Base-by-base conservation (phyloP, 768 basidiomycete genomes). In the Macrolepiota dolichaula region DNA sequence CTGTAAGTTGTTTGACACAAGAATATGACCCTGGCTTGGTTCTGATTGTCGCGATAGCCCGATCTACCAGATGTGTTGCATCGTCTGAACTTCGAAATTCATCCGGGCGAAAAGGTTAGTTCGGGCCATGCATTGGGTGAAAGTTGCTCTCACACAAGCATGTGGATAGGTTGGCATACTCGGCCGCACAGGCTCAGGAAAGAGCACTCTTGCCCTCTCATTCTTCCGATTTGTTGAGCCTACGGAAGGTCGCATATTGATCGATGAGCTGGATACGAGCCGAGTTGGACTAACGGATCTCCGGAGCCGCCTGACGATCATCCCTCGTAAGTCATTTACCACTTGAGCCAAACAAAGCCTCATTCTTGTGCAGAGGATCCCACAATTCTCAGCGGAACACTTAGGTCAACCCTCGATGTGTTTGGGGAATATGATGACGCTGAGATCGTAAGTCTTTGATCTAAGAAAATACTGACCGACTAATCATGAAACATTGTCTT, bases 171-270 rank as follows among this genome's bases (percentile, higher is more conserved):
- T 91, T 56, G 89, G 89, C 22, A 86, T 90, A 59, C 75, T 90
- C 0, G 89, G 88, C 49, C 77, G 88, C 61, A 90, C 88, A 0
- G 87, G 86, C 17, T 86, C 85, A 7, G 91, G 91, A 36, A 93
- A 93, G 75, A 89, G 88, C 66, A 92, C 91, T 1, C 78, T 91
- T 12, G 92, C 92, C 0, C 77, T 94, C 12, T 89, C 89, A 7
- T 91, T 94, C 76, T 94, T 96, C 84, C 84, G 54, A 87, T 91
- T 72, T 44, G 92, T 96, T n/a, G 92, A 96, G 68, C 86, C 93
- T 1, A 85, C 85, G 0, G 79, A 87, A 66, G 93, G 93, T 5
- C 78, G 77, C 6, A 94, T 94, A 56, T 47, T 84, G 3, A 79
- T 96, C 38, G 94, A 94, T 69, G 89, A 79, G n/a, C 51, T 92